These are phyloP conservation scores for Syzygium oleosum DNA, from an alignment of 345 rosid genomes.

Conservation along the genomic window DNA sequence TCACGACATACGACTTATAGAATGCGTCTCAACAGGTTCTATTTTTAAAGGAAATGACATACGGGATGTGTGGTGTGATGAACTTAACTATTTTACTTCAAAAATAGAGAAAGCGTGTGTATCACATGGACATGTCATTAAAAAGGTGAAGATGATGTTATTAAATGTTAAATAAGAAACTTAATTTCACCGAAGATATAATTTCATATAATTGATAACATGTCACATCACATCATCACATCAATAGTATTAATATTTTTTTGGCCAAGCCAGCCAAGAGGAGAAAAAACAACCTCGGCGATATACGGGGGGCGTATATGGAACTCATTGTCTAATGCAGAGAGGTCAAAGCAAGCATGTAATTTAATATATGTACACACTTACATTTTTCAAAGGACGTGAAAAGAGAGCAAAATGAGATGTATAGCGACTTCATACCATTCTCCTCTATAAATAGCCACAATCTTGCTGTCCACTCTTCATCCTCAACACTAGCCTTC, in stretches of 20 bases:
- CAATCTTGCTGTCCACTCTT: background rate
- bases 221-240: background rate
- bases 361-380: background rate
- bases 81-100: background rate
- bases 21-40: background rate
- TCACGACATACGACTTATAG: background rate
- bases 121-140: background rate
- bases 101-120: background rate
- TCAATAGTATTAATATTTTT: accelerated
- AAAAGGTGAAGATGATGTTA: background rate
- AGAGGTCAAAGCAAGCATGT: background rate
- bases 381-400: background rate
- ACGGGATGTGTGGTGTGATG: background rate
- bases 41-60: background rate
- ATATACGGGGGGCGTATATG: background rate
- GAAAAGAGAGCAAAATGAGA: background rate
- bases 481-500: background rate
- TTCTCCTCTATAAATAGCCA: background rate
- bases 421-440: background rate
- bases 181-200: background rate
- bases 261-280: background rate
- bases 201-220: background rate
- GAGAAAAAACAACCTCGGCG: background rate
- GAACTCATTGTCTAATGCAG: too few species aligned
- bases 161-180: background rate